Evolutionary conservation across 352 stramenopile species (phyloP).

Genomic region (Albugo candida): DNA sequence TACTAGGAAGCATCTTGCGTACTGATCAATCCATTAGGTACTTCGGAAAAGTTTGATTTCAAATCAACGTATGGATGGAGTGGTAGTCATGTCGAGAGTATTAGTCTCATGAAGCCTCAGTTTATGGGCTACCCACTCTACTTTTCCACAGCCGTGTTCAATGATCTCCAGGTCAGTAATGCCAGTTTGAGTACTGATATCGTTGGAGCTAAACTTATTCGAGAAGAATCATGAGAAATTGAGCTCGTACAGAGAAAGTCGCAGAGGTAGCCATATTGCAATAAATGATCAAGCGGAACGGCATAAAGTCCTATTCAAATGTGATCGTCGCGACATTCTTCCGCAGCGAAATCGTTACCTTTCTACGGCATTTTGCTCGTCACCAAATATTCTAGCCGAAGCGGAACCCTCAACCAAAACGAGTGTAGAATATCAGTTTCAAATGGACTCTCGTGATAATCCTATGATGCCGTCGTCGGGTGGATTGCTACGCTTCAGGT

Average conservation of each 20-base stretch:
- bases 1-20: slow-evolving; percentile 61
- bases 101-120: slow-evolving; percentile 70
- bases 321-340: slow-evolving; percentile 76
- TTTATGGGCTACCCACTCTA: slow-evolving; percentile 70
- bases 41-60: slow-evolving; percentile 69
- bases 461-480: slow-evolving; percentile 67
- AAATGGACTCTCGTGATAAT: slow-evolving; percentile 76
- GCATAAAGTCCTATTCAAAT: slow-evolving; percentile 69
- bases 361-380: slow-evolving; percentile 76
- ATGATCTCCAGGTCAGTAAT: slow-evolving; percentile 51
- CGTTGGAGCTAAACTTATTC: background rate
- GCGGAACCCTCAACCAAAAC: slow-evolving; percentile 81
- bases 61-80: slow-evolving; percentile 65
- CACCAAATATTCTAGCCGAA: slow-evolving; percentile 78
- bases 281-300: slow-evolving; percentile 74
- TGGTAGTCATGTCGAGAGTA: slow-evolving; percentile 67
- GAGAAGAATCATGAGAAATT: slow-evolving; percentile 61
- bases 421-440: slow-evolving; percentile 86
- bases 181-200: background rate
- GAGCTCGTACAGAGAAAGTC: slow-evolving; percentile 80
- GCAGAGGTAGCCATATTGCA: slow-evolving; percentile 59
- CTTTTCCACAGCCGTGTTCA: slow-evolving; percentile 47
- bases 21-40: slow-evolving; percentile 62
- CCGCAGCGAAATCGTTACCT: slow-evolving; percentile 67
- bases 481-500: slow-evolving; percentile 80